Conservation (phyloP, 1,284 basidiomycete genomes). For the Rhodotorula glutinis region DNA sequence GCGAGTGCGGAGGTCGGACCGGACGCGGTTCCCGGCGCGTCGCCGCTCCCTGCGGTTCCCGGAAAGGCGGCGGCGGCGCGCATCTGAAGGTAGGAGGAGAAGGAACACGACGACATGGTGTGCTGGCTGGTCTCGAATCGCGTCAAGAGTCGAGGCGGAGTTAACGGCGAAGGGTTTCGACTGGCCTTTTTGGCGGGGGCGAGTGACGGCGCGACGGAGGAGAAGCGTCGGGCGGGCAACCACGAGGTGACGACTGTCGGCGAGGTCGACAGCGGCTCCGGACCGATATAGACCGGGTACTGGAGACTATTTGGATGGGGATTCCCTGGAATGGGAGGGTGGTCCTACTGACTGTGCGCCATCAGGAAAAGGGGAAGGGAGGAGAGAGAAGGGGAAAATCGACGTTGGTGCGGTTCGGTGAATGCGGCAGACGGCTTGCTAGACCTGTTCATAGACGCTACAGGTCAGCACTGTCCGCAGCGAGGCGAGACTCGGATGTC, state of each 20-base stretch:
- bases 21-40: not conserved
- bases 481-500: too few relatives aligned
- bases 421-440: not conserved
- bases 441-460: not conserved
- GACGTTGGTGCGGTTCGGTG: not conserved
- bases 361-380: not conserved
- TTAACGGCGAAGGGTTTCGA: not conserved
- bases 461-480: too few relatives aligned
- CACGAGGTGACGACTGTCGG: too few relatives aligned
- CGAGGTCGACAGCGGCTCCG: not conserved
- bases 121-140: not conserved
- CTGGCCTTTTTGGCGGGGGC: not conserved
- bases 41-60: not conserved
- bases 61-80: constrained; percentile 4
- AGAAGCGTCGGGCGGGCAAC: too few relatives aligned
- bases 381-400: not conserved
- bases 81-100: constrained; percentile 25
- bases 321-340: not conserved
- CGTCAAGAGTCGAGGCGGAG: not conserved
- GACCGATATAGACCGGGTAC: not conserved
- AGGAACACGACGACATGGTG: constrained; percentile 28
- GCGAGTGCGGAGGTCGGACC: not conserved
- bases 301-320: not conserved
- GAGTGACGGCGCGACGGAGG: too few relatives aligned
- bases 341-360: constrained; percentile 4